Conservation (phyloP, 371 early-diverging fungal species). For the Syncephalis plumigaleata region DNA sequence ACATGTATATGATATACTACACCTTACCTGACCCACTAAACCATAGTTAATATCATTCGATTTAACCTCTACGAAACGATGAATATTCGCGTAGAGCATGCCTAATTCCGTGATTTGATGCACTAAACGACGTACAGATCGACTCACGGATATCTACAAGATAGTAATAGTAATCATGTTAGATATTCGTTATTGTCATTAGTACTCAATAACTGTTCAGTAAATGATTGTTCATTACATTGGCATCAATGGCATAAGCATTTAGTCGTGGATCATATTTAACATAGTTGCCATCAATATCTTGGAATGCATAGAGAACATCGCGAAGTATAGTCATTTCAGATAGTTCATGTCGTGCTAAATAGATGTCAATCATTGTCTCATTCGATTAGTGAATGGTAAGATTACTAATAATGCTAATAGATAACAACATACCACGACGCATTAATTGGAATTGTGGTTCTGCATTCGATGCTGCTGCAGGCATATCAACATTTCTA, state of each 20-base stretch:
- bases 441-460: neutral
- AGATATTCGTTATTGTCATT: too few species aligned
- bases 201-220: too few species aligned
- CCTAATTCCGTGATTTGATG: constrained; percentile 40
- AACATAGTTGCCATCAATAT: constrained; percentile 77
- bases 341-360: constrained; percentile 22
- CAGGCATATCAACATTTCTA: constrained; percentile 1
- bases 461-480: neutral
- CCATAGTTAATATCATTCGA: constrained; percentile 26
- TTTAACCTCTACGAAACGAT: constrained; percentile 20
- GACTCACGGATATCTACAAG: constrained; percentile 23
- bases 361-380: too few species aligned
- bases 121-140: constrained; percentile 23
- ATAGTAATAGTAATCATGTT: neutral
- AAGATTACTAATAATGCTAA: constrained; percentile 1
- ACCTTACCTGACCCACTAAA: constrained; percentile 36
- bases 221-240: constrained; percentile 13
- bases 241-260: constrained; percentile 28
- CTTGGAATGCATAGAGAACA: constrained; percentile 81
- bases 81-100: constrained; percentile 42
- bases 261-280: constrained; percentile 28
- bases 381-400: constrained; percentile 3
- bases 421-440: neutral
- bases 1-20: too few species aligned
- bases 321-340: constrained; percentile 67